Evolutionary conservation across 306 rosid genomes (phyloP).

Genomic region (Castanea mollissima): DNA sequence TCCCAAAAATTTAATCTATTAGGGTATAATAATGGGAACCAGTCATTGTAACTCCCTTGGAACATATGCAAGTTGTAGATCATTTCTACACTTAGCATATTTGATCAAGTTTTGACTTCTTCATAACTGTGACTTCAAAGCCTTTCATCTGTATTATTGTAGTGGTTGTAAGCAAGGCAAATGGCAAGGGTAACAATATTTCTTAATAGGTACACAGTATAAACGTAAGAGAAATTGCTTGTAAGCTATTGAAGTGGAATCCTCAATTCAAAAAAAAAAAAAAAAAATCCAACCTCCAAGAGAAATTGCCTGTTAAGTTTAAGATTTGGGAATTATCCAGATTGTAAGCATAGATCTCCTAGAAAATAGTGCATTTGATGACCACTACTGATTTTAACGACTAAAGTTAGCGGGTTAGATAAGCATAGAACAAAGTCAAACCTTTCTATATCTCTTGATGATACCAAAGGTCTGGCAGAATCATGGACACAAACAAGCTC

Average conservation of each 20-base stretch:
- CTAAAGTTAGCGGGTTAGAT: conserved; percentile 14
- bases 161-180: neutral
- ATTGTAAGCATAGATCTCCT: no score
- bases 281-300: no score
- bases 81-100: neutral
- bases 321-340: no score
- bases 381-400: neutral
- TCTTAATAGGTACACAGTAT: no score
- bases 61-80: neutral
- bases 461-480: conserved; percentile 89
- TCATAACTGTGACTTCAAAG: neutral
- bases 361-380: neutral
- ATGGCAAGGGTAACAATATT: no score
- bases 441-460: conserved; percentile 67
- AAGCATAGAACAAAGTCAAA: conserved; percentile 23
- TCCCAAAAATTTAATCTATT: no score
- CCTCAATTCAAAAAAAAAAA: no score
- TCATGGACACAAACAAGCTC: conserved; percentile 94
- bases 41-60: neutral
- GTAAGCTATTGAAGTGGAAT: no score
- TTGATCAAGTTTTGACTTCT: neutral
- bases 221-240: no score
- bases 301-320: no score
- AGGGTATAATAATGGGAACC: neutral
- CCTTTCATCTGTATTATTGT: neutral